Evolutionary conservation across 140 eudicot species (phyloP).

Genomic region (Erigeron philadelphicus): DNA sequence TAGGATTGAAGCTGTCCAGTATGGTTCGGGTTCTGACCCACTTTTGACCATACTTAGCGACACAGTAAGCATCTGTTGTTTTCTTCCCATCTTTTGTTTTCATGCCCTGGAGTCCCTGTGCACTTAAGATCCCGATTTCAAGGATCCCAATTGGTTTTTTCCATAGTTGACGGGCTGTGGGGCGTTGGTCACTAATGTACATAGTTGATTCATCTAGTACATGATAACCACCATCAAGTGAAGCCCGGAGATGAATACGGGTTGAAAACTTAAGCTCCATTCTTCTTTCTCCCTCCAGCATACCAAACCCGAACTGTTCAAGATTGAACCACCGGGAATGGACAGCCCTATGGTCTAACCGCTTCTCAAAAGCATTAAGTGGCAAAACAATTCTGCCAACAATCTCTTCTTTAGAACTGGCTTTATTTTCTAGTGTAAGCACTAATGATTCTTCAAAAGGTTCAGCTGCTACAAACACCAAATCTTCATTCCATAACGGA

Average conservation of each 20-base stretch:
- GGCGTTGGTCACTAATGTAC: slow-evolving; percentile 69
- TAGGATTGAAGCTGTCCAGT: slow-evolving; percentile 53
- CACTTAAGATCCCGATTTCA: slow-evolving; percentile 64
- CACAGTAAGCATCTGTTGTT: slow-evolving; percentile 65
- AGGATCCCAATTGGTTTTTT: slow-evolving; percentile 68
- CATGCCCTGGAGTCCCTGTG: slow-evolving; percentile 71
- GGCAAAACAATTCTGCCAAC: slow-evolving; percentile 51
- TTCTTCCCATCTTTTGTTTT: slow-evolving; percentile 57
- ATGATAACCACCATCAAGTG: slow-evolving; percentile 75
- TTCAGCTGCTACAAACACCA: slow-evolving; percentile 71
- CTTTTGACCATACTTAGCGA: slow-evolving; percentile 66
- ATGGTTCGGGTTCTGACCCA: slow-evolving; percentile 80
- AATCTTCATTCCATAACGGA: slow-evolving; percentile 73
- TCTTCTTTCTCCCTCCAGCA: slow-evolving; percentile 54
- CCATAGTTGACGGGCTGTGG: slow-evolving; percentile 68
- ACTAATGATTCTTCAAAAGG: slow-evolving; percentile 64
- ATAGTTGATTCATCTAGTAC: slow-evolving; percentile 73
- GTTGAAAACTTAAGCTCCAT: slow-evolving; percentile 64
- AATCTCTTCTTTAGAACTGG: slow-evolving; percentile 52
- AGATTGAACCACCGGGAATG: slow-evolving; percentile 72
- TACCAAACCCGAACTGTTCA: slow-evolving; percentile 56
- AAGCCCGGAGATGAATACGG: slow-evolving; percentile 63
- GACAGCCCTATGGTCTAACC: slow-evolving; percentile 62
- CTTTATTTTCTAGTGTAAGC: slow-evolving; percentile 51
- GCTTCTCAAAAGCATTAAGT: slow-evolving; percentile 42